phyloP scores from a whole-genome alignment of 805 yeast genomes.

The Kregervanrija fluxuum region DNA sequence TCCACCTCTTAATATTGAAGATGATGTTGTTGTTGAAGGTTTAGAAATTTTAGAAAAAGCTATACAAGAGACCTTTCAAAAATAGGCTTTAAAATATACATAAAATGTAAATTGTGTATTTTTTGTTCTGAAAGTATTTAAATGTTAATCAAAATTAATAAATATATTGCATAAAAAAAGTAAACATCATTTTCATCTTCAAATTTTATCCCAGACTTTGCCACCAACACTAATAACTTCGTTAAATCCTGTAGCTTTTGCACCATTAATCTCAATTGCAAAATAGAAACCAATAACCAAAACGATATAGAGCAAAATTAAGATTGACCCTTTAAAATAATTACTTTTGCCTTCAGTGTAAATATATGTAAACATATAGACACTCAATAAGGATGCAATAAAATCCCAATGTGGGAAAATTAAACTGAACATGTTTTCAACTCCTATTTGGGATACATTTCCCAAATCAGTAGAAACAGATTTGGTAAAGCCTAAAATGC shows the following conservation, averaged over 20 bases:
- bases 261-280: conserved; percentile 34
- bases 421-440: conserved; percentile 54
- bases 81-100: neutral
- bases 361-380: conserved; percentile 83
- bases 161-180: neutral
- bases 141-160: neutral
- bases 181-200: neutral
- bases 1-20: conserved; percentile 83
- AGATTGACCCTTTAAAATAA: conserved; percentile 89
- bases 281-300: conserved; percentile 78
- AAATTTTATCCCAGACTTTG: conserved; percentile 2
- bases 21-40: conserved; percentile 64
- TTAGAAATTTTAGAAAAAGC: conserved; percentile 59
- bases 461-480: neutral
- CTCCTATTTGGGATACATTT: conserved; percentile 3
- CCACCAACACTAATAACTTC: neutral
- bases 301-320: conserved; percentile 70
- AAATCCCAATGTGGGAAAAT: conserved; percentile 96
- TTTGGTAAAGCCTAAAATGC: conserved; percentile 1
- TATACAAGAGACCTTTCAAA: conserved; percentile 28
- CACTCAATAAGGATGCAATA: conserved; percentile 75
- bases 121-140: neutral
- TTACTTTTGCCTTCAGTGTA: conserved; percentile 96
- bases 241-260: conserved; percentile 3
- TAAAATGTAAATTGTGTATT: neutral